Evolutionary conservation across 352 stramenopile species (phyloP), one percentile per base, ranked within the genome.

Genomic region (Globisporangium canariense): DNA sequence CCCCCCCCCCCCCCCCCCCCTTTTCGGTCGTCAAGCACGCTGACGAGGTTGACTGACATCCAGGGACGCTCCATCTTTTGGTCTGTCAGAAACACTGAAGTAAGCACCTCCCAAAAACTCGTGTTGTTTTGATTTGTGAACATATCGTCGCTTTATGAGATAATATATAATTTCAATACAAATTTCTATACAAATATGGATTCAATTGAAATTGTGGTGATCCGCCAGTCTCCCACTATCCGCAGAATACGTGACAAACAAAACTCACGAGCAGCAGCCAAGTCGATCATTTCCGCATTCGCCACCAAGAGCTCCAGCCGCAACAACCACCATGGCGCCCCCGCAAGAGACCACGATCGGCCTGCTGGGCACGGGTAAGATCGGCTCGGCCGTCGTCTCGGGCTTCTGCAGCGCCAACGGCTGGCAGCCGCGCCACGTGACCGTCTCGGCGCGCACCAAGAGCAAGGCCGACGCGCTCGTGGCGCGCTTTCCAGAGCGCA

Each of bases 341-440:
- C 66, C 79, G 5, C 25, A 72, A 16, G 75, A 86, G 32, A 86
- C 84, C 55, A 90, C 75, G 18, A 72, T 95, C 41, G 86, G 86
- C 57, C 76, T 95, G 28, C 72, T 95, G 32, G 86, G 86, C 65
- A 95, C 86, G 56, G 86, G 86, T 64, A 95, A 95, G 73, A 95
- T 95, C 71, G 86, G 86, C 67, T 93, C 83, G 62, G 86, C 86
- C 58, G 83, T 95, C 40, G 69, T 95, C 56, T 77, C 81, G 30
- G 86, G 86, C 52, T 95, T 93, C 66, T 95, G 86, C 75, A 91
- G 77, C 38, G 76, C 81, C 14, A 78, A 77, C 32, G 84, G 84
- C 62, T 93, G 84, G 84, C 81, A 90, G 67, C 84, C 86, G 47
- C 77, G 86, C 72, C 78, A 90, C 68, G 84, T 81, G 46, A 75